Conservation (phyloP, 371 early-diverging fungal genomes). For the Capniomyces stellatus region DNA sequence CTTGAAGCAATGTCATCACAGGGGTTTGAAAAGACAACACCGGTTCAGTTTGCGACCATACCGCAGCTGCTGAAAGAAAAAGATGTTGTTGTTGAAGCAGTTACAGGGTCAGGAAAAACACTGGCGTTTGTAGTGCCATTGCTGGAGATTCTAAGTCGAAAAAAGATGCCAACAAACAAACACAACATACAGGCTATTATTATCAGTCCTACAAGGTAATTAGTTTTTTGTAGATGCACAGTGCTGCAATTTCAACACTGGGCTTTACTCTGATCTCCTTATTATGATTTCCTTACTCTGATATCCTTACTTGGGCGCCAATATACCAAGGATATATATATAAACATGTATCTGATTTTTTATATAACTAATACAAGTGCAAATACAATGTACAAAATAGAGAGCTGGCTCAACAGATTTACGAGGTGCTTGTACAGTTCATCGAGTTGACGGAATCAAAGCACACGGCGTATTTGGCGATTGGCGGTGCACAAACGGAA, state of each 20-base stretch:
- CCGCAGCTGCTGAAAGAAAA: conserved; percentile 76
- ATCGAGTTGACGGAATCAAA: conserved; percentile 10
- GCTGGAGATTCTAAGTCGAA: conserved; percentile 58
- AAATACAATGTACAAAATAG: too few relatives aligned
- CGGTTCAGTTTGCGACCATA: conserved; percentile 79
- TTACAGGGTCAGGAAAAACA: conserved; percentile 99
- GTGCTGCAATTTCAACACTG: too few relatives aligned
- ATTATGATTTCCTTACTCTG: too few relatives aligned
- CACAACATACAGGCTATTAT: conserved; percentile 78
- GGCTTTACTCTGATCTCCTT: too few relatives aligned
- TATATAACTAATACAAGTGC: too few relatives aligned
- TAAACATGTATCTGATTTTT: too few relatives aligned
- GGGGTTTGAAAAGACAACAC: conserved; percentile 57
- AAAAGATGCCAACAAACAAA: conserved; percentile 23
- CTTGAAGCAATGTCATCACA: background rate
- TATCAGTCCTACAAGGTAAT: conserved; percentile 65
- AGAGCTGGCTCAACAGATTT: conserved; percentile 91
- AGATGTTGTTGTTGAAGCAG: conserved; percentile 98
- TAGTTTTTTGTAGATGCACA: background rate
- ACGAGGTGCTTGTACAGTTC: conserved; percentile 47
- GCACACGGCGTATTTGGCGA: conserved; percentile 26
- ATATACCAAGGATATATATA: too few relatives aligned
- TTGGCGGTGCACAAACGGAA: conserved; percentile 9
- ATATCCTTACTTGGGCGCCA: too few relatives aligned
- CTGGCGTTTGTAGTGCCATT: conserved; percentile 93